Evolutionary conservation across 2,329 filamentous ascomycete genomes (phyloP).

Genomic region (Sporothrix phasma): DNA sequence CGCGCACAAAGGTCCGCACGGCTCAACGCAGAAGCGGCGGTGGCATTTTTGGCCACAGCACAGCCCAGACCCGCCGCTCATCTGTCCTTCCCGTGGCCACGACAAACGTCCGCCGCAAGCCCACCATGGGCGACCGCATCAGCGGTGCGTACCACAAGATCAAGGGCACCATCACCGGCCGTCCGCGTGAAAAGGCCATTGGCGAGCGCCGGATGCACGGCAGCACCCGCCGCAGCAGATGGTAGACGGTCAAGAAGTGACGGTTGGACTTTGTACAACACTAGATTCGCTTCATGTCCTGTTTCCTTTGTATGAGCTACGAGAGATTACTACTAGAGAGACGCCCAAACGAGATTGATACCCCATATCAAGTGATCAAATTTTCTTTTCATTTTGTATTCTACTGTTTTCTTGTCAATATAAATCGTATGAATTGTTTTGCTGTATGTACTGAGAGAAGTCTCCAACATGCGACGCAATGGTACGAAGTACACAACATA

Average conservation of each 20-base stretch:
- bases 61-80: background rate
- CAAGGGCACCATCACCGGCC: conserved; percentile 56
- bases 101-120: conserved; percentile 50
- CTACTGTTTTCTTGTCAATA: background rate
- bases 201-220: conserved; percentile 8
- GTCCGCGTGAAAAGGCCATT: conserved; percentile 55
- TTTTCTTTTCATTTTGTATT: too few relatives aligned
- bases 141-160: conserved; percentile 65
- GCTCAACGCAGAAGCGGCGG: conserved; percentile 1
- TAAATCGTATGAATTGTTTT: too few relatives aligned
- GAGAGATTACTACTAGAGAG: background rate
- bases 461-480: too few relatives aligned
- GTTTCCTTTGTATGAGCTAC: background rate
- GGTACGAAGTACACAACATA: too few relatives aligned
- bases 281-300: background rate
- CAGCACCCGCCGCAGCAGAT: background rate
- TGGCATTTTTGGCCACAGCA: conserved; percentile 10
- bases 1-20: conserved; percentile 2
- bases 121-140: conserved; percentile 65
- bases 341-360: background rate
- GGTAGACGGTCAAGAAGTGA: background rate
- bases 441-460: too few relatives aligned
- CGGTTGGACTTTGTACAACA: background rate
- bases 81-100: background rate
- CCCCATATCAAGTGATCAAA: background rate